phyloP scores from a whole-genome alignment of 169 alveolate genomes.

The Plasmodium vivax region DNA sequence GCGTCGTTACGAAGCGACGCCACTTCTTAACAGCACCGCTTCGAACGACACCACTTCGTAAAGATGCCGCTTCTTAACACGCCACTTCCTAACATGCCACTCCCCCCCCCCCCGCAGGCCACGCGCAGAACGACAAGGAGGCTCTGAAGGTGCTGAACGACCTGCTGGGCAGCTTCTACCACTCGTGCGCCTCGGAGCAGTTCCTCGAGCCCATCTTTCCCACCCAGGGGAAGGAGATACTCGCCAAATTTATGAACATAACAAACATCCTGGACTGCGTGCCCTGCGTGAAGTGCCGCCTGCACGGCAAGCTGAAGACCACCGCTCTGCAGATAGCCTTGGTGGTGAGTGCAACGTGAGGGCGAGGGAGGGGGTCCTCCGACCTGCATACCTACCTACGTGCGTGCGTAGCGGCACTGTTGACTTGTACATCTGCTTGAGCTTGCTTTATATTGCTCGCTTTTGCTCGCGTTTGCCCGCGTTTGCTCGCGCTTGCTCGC shows the following conservation, averaged over 20 bases:
- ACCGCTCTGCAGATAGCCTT: conserved; percentile 92
- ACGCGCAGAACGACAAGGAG: conserved; percentile 28
- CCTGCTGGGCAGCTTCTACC: conserved; percentile 9
- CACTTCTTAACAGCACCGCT: neutral
- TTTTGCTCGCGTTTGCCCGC: no score
- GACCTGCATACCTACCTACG: neutral
- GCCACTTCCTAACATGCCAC: no score
- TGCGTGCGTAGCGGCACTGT: neutral
- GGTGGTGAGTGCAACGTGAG: no score
- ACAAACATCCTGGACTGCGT: conserved; percentile 83
- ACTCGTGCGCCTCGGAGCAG: conserved; percentile 35
- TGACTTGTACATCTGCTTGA: neutral
- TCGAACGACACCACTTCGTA: neutral
- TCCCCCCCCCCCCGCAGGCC: neutral
- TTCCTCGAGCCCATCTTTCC: conserved; percentile 60
- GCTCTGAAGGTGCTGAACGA: conserved; percentile 31
- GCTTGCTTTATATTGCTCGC: no score
- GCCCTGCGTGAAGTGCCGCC: conserved; percentile 93
- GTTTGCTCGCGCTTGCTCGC: no score
- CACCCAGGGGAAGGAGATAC: conserved; percentile 44
- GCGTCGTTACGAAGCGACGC: no score
- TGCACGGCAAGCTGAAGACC: conserved; percentile 93
- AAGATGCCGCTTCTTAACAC: neutral
- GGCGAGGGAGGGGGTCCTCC: no score
- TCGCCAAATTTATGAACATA: conserved; percentile 62